A percentile compares a stretch with the other conserved stretches of the same genome.
phyloP scores from a whole-genome alignment of 495 filamentous ascomycete genomes.

The Xylaria cubensis region DNA sequence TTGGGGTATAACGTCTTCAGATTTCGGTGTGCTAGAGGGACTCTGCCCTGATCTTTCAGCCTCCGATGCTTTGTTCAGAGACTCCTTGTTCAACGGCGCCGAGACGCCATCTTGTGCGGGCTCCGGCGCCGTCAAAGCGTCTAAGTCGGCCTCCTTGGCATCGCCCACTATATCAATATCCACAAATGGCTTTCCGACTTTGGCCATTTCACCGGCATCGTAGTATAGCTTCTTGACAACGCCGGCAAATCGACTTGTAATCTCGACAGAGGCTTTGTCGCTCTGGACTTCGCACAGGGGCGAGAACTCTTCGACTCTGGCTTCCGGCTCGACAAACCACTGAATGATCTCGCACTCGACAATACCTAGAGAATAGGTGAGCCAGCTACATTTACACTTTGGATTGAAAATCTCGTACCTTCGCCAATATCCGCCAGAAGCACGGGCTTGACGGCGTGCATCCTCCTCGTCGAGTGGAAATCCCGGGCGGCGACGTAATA shows the following conservation, averaged over 20 bases:
- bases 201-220: slow-evolving; percentile 93
- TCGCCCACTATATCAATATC: slow-evolving; percentile 75
- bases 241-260: slow-evolving; percentile 92
- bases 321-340: slow-evolving; percentile 98
- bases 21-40: slow-evolving; percentile 13
- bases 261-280: slow-evolving; percentile 99
- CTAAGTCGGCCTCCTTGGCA: slow-evolving; percentile 54
- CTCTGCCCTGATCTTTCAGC: slow-evolving; percentile 22
- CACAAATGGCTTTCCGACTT: slow-evolving; percentile 85
- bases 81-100: slow-evolving; percentile 35
- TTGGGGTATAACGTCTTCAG: slow-evolving; percentile 23
- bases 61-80: slow-evolving; percentile 29
- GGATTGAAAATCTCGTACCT: slow-evolving; percentile 56
- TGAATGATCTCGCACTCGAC: slow-evolving; percentile 98
- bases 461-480: slow-evolving; percentile 67
- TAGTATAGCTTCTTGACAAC: slow-evolving; percentile 97
- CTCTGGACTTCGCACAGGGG: slow-evolving; percentile 97
- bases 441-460: slow-evolving; percentile 79
- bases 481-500: slow-evolving; percentile 43
- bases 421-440: slow-evolving; percentile 96
- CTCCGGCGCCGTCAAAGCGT: slow-evolving; percentile 47
- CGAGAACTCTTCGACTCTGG: slow-evolving; percentile 96
- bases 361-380: slow-evolving; percentile 67
- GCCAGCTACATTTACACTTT: not conserved
- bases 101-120: slow-evolving; percentile 32